Evolutionary conservation across 139 green algal species (phyloP), one percentile per base, ranked within the genome.

Genomic region (Closterium sp.): DNA sequence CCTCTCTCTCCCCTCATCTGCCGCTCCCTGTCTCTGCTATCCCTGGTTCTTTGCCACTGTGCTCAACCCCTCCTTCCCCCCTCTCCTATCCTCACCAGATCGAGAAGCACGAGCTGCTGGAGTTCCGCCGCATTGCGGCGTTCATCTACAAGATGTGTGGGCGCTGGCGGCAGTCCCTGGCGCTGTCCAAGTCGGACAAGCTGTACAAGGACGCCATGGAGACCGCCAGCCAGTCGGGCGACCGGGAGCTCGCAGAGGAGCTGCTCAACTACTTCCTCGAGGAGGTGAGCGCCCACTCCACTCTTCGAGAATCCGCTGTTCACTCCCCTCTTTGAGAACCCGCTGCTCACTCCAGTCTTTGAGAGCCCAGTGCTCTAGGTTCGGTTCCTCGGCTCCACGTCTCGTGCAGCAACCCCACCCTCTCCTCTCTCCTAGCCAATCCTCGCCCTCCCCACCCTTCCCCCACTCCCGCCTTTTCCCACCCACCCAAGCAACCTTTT

Each of bases 21-120:
- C 36, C 36, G 4, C 36, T 55, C 36, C 36, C 36, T 6, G 4
- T 55, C 36, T 6, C 36, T 6, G 36, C 36, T 6, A 4, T 6
- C 36, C 36, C 36, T 55, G n/a, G n/a, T n/a, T n/a, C n/a, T n/a
- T n/a, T n/a, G n/a, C n/a, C n/a, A n/a, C n/a, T n/a, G n/a, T n/a
- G n/a, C 36, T 6, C 36, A 6, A 55, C 6, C 36, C 36, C 36
- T 6, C 36, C 6, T 6, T 6, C 36, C 36, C 36, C 6, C 36
- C 6, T 76, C 55, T 33, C 83, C n/a, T 64, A n/a, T n/a, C n/a
- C n/a, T n/a, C n/a, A n/a, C n/a, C 91, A 94, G 86, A 95, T 99
- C 81, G 98, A 99, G 96, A 96, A 96, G 91, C 98, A 99, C 90
- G 98, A 99, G 95, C 96, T 99, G 86, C 96, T 98, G 76, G 98